Evolutionary conservation across 192 early-diverging fungal species (phyloP).

Genomic region (Jimgerdemannia flammicorona): DNA sequence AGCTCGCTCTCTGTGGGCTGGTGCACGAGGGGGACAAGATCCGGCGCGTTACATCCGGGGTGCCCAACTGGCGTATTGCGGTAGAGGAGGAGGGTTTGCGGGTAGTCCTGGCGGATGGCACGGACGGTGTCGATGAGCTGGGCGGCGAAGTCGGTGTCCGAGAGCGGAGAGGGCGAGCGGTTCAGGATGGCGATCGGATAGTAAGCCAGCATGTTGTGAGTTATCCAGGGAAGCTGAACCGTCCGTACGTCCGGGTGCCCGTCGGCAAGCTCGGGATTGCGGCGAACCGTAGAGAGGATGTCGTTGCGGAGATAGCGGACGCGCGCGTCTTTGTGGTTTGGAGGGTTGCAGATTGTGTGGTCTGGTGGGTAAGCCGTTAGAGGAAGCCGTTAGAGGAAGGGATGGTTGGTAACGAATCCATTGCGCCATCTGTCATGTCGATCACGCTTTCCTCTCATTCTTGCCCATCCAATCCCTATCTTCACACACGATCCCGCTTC

Average conservation of each 20-base stretch:
- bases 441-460: no score
- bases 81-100: slow-evolving; percentile 46
- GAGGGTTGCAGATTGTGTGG: slow-evolving; percentile 26
- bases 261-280: not conserved
- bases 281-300: slow-evolving; percentile 25
- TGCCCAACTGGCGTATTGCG: slow-evolving; percentile 42
- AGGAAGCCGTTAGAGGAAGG: no score
- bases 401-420: no score
- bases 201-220: slow-evolving; percentile 15
- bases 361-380: slow-evolving; percentile 14
- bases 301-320: slow-evolving; percentile 47
- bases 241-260: slow-evolving; percentile 25
- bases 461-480: no score
- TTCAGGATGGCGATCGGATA: slow-evolving; percentile 46
- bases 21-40: slow-evolving; percentile 23
- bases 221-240: slow-evolving; percentile 26
- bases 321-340: slow-evolving; percentile 7
- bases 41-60: slow-evolving; percentile 39
- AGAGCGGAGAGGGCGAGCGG: slow-evolving; percentile 28
- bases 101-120: slow-evolving; percentile 27
- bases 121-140: slow-evolving; percentile 26
- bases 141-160: slow-evolving; percentile 33
- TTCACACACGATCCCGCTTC: no score
- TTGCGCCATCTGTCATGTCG: no score
- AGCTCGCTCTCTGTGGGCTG: slow-evolving; percentile 27